Conservation (phyloP, 805 yeast species). For the Lipomyces yamanashiensis region DNA sequence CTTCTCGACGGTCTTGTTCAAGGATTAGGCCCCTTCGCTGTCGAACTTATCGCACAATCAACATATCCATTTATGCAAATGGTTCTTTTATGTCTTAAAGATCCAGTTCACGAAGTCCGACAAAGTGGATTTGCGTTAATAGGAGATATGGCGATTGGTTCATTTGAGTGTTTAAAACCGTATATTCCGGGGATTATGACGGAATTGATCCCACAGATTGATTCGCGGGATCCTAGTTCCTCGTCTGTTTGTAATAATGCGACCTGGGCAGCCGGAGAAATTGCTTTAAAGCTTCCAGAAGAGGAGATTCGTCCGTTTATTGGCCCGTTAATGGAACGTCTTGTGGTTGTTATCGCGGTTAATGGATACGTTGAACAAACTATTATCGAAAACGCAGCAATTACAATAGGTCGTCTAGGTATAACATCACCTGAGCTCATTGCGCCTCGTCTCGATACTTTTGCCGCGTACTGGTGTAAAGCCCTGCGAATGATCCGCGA, state of each 20-base stretch:
- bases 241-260: conserved; percentile 83
- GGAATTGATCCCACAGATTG: conserved; percentile 64
- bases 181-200: conserved; percentile 44
- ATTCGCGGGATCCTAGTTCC: conserved; percentile 51
- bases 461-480: conserved; percentile 71
- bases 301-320: conserved; percentile 58
- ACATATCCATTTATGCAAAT: conserved; percentile 58
- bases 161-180: conserved; percentile 50
- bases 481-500: conserved; percentile 70
- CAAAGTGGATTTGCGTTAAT: conserved; percentile 88
- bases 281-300: conserved; percentile 60
- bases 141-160: conserved; percentile 82
- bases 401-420: conserved; percentile 87
- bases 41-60: conserved; percentile 26
- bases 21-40: conserved; percentile 64
- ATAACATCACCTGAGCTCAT: conserved; percentile 61
- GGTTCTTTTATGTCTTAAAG: conserved; percentile 71
- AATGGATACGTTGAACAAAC: conserved; percentile 57
- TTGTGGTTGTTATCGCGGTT: conserved; percentile 56
- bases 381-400: conserved; percentile 84
- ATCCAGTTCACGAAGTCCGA: conserved; percentile 82
- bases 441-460: conserved; percentile 61
- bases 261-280: conserved; percentile 91
- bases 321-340: conserved; percentile 56
- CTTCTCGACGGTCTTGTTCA: conserved; percentile 91